Conservation (phyloP, 1,284 basidiomycete genomes). For the Heterobasidion annosum region DNA sequence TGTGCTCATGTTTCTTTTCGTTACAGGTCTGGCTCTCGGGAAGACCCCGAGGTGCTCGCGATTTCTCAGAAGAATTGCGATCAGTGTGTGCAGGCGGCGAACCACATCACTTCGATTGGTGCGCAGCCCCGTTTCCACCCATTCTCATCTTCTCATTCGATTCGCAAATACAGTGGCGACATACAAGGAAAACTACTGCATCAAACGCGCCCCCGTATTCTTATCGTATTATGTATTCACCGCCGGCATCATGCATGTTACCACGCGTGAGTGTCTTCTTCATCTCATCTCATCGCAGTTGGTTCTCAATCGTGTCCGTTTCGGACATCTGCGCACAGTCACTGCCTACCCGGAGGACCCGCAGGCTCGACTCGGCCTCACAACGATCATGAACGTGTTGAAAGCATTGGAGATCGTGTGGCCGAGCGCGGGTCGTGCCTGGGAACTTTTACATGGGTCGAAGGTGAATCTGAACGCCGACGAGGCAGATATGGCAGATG, state of each 20-base stretch:
- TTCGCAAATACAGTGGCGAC: constrained; percentile 26
- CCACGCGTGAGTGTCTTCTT: constrained; percentile 35
- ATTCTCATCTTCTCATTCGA: neutral
- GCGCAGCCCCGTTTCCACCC: neutral
- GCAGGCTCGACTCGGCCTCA: constrained; percentile 56
- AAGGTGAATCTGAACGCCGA: constrained; percentile 33
- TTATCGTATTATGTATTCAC: constrained; percentile 78
- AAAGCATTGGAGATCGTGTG: constrained; percentile 65
- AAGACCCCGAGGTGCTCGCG: constrained; percentile 43
- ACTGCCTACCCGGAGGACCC: constrained; percentile 55
- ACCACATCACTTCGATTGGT: constrained; percentile 65
- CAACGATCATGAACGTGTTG: constrained; percentile 62
- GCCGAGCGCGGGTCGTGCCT: constrained; percentile 69
- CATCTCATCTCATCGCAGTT: neutral
- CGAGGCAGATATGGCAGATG: constrained; percentile 14
- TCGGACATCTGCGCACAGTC: constrained; percentile 28
- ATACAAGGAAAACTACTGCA: constrained; percentile 55
- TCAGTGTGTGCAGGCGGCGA: constrained; percentile 64
- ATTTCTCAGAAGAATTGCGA: constrained; percentile 62
- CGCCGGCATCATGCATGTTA: constrained; percentile 77
- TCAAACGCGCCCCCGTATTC: constrained; percentile 63
- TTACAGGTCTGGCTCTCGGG: constrained; percentile 11
- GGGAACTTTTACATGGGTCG: constrained; percentile 63
- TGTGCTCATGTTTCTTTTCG: neutral
- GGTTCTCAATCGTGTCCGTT: constrained; percentile 13